A percentile compares a stretch with the other conserved stretches of the same genome.
Evolutionary conservation across 2,329 filamentous ascomycete species (phyloP).

Genomic region (Penicillium sp.): DNA sequence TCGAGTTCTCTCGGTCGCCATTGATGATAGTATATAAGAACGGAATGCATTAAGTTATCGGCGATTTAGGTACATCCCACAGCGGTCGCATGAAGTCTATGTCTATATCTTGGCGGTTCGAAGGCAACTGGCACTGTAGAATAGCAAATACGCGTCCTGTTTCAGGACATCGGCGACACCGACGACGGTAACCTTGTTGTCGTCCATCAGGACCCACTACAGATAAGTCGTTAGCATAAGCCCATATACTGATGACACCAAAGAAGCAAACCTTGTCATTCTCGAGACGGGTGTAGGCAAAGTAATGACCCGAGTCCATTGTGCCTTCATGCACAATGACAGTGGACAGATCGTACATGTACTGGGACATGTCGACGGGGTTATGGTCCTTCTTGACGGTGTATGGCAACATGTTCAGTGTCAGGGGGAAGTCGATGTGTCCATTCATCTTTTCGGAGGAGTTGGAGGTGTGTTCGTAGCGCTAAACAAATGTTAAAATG

Average conservation of each 20-base stretch:
- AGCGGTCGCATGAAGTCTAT: too few species aligned
- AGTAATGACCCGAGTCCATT: slow-evolving; percentile 88
- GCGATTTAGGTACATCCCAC: not conserved
- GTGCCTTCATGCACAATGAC: slow-evolving; percentile 92
- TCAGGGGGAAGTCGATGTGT: slow-evolving; percentile 76
- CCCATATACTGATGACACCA: not conserved
- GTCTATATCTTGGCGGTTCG: slow-evolving; percentile 7
- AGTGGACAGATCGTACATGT: slow-evolving; percentile 80
- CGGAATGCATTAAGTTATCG: not conserved
- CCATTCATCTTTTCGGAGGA: slow-evolving; percentile 84
- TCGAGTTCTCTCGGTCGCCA: too few species aligned
- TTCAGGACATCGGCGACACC: slow-evolving; percentile 78
- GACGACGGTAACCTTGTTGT: slow-evolving; percentile 84
- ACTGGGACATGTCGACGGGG: slow-evolving; percentile 47
- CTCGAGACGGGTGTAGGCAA: slow-evolving; percentile 74
- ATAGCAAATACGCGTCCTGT: slow-evolving; percentile 84
- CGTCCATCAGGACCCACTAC: slow-evolving; percentile 93
- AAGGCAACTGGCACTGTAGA: slow-evolving; percentile 58
- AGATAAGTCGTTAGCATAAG: slow-evolving; percentile 12
- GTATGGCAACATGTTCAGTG: slow-evolving; percentile 87
- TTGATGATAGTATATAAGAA: not conserved
- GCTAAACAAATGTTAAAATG: slow-evolving; percentile 37
- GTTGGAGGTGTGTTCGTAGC: slow-evolving; percentile 72
- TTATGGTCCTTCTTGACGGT: slow-evolving; percentile 59
- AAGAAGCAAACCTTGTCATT: slow-evolving; percentile 59